Conservation (phyloP, 345 rosid genomes). For the Dipteronia dyeriana region DNA sequence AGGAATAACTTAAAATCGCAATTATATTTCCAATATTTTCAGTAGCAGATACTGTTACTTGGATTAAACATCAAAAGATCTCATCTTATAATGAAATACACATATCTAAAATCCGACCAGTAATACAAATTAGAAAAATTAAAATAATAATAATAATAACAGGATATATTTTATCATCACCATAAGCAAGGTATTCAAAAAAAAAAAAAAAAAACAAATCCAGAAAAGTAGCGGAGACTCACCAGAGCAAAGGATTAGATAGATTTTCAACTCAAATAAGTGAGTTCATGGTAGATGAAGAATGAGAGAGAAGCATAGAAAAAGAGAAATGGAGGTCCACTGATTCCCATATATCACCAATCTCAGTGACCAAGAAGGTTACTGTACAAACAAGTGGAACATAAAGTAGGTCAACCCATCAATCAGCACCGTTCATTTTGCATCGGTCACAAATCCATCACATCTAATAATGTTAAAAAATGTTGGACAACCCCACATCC, state of each 20-base stretch:
- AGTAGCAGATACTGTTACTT: slow-evolving; percentile 1
- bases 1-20: slow-evolving; percentile 17
- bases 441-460: background rate
- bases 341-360: slow-evolving; percentile 23
- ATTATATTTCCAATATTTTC: slow-evolving; percentile 16
- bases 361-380: slow-evolving; percentile 9
- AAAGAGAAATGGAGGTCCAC: background rate
- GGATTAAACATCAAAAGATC: slow-evolving; percentile 15
- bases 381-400: slow-evolving; percentile 15
- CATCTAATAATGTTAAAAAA: background rate
- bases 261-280: slow-evolving; percentile 20
- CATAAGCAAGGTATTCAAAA: background rate
- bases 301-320: background rate
- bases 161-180: background rate
- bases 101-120: slow-evolving; percentile 10
- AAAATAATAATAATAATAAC: background rate
- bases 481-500: slow-evolving; percentile 10
- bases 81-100: slow-evolving; percentile 20
- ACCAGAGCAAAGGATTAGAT: slow-evolving; percentile 34
- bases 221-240: slow-evolving; percentile 13
- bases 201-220: slow-evolving; percentile 2
- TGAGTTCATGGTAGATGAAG: background rate
- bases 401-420: slow-evolving; percentile 22
- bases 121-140: background rate
- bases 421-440: slow-evolving; percentile 29